Percentiles rank a stretch among this genome's conserved stretches.
These are phyloP conservation scores for Tetrapisispora fleetii DNA, from an alignment of 805 yeast species.

Conservation along the genomic window DNA sequence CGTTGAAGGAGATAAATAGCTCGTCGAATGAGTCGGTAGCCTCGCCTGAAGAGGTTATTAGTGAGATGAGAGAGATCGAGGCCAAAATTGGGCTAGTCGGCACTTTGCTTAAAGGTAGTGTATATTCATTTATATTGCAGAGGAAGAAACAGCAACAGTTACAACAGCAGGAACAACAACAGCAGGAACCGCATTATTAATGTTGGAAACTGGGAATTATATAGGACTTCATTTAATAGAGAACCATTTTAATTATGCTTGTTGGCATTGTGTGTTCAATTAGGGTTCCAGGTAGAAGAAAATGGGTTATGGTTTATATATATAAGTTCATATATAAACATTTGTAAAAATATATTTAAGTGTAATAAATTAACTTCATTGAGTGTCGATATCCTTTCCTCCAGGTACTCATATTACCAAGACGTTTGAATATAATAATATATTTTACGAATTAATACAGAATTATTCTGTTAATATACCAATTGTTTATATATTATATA, in stretches of 20 bases:
- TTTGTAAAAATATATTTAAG: not conserved
- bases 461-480: too few species aligned
- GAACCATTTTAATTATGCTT: too few species aligned
- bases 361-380: not conserved
- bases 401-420: not conserved
- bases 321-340: not conserved
- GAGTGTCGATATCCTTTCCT: not conserved
- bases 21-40: slow-evolving; percentile 5
- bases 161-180: not conserved
- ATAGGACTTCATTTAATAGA: too few species aligned
- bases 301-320: not conserved
- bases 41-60: slow-evolving; percentile 32
- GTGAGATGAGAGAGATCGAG: slow-evolving; percentile 50
- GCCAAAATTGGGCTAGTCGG: slow-evolving; percentile 54
- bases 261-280: too few species aligned
- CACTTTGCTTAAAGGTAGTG: slow-evolving; percentile 60
- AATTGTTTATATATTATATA: slow-evolving; percentile 45
- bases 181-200: not conserved
- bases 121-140: slow-evolving; percentile 52
- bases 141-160: slow-evolving; percentile 27
- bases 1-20: slow-evolving; percentile 16
- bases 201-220: not conserved
- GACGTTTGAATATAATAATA: too few species aligned
- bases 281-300: not conserved
- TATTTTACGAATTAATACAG: not conserved